Conservation (phyloP, 1,284 basidiomycete species). For the Athelia psychrophila region DNA sequence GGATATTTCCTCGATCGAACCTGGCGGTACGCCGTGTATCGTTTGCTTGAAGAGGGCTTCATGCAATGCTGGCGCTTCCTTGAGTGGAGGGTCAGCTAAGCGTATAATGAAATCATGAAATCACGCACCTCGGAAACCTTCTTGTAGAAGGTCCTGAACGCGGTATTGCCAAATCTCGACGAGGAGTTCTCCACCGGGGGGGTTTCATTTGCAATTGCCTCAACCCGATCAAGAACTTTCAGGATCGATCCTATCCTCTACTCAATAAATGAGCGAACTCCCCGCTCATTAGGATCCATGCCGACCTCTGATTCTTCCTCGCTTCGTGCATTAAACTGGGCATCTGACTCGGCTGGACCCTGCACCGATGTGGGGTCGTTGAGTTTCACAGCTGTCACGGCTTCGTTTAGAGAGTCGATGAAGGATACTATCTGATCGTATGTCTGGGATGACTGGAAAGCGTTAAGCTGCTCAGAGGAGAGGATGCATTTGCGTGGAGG, state of each 20-base stretch:
- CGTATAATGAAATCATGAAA: constrained; percentile 4
- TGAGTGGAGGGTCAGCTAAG: constrained; percentile 3
- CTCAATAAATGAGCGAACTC: constrained; percentile 1
- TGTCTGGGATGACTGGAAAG: constrained; percentile 79
- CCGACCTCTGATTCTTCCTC: background rate
- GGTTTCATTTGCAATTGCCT: constrained; percentile 62
- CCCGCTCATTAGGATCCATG: background rate
- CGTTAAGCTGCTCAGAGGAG: constrained; percentile 73
- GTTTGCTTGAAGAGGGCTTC: constrained; percentile 12
- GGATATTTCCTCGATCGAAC: constrained; percentile 65
- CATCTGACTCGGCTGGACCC: constrained; percentile 4
- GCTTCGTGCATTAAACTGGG: constrained; percentile 10
- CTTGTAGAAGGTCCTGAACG: constrained; percentile 92
- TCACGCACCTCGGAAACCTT: constrained; percentile 64
- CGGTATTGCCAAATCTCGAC: constrained; percentile 96
- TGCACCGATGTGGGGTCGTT: constrained; percentile 37
- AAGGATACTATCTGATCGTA: constrained; percentile 73
- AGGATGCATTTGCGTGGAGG: constrained; percentile 76
- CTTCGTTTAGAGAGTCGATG: constrained; percentile 75
- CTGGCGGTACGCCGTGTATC: constrained; percentile 56
- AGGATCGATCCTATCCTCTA: constrained; percentile 69
- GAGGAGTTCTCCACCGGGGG: constrained; percentile 90
- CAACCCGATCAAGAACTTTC: constrained; percentile 64
- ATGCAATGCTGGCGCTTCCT: constrained; percentile 55
- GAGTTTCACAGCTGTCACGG: constrained; percentile 77